phyloP scores from a whole-genome alignment of 1,284 basidiomycete genomes.

The Mycena citricolor region DNA sequence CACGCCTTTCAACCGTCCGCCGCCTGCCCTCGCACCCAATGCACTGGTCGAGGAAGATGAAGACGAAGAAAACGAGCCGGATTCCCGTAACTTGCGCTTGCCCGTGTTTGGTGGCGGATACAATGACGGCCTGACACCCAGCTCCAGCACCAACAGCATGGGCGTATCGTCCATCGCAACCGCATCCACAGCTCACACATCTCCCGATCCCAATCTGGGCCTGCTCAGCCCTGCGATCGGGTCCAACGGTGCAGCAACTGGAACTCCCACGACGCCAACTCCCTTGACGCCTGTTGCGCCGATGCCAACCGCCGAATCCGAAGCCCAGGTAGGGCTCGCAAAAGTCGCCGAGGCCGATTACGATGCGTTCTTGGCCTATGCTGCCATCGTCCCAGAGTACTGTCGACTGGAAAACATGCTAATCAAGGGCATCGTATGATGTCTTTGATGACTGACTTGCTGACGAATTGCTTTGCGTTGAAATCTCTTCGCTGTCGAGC shows the following conservation, averaged over 20 bases:
- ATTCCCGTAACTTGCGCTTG: slow-evolving; percentile 25
- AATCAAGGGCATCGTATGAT: slow-evolving; percentile 54
- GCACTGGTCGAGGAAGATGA: slow-evolving; percentile 75
- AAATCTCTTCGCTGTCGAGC: background rate
- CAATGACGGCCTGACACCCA: slow-evolving; percentile 35
- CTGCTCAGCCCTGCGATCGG: slow-evolving; percentile 22
- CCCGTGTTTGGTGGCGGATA: slow-evolving; percentile 50
- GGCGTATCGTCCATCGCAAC: slow-evolving; percentile 9
- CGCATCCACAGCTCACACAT: slow-evolving; percentile 60
- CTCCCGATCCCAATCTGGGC: slow-evolving; percentile 50
- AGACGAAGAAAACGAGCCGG: slow-evolving; percentile 57
- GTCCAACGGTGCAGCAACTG: slow-evolving; percentile 29
- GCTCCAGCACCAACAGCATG: slow-evolving; percentile 22
- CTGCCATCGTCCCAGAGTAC: slow-evolving; percentile 80
- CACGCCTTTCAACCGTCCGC: slow-evolving; percentile 53
- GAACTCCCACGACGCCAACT: slow-evolving; percentile 43
- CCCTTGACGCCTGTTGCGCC: slow-evolving; percentile 68
- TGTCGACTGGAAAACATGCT: slow-evolving; percentile 74
- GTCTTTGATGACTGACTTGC: no score
- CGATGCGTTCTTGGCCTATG: slow-evolving; percentile 81
- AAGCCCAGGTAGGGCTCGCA: slow-evolving; percentile 70
- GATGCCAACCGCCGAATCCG: slow-evolving; percentile 65
- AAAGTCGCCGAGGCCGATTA: slow-evolving; percentile 81
- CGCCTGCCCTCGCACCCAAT: slow-evolving; percentile 57
- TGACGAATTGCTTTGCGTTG: slow-evolving; percentile 12